phyloP scores from a whole-genome alignment of 345 rosid genomes.

The Corymbia maculata region DNA sequence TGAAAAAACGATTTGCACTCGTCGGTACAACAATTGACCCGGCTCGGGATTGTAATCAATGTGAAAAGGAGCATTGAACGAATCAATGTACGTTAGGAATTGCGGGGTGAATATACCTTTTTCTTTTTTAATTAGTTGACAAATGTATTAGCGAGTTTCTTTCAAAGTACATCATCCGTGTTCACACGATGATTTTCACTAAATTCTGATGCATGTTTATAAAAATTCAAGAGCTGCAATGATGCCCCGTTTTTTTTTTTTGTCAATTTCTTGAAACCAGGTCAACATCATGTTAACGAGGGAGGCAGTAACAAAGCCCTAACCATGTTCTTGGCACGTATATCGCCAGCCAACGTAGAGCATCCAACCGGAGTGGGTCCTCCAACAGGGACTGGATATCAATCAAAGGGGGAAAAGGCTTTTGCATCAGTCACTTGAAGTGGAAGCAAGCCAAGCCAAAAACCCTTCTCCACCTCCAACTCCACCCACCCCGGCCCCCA shows the following conservation, averaged over 20 bases:
- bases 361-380: neutral
- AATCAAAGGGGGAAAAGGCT: neutral
- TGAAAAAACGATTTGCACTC: too few relatives aligned
- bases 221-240: neutral
- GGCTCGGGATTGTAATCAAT: too few relatives aligned
- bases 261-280: neutral
- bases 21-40: too few relatives aligned
- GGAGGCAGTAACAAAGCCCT: neutral
- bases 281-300: neutral
- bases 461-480: neutral
- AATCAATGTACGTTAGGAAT: neutral
- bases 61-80: neutral
- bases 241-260: accelerated
- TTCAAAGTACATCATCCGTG: neutral
- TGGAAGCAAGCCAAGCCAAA: constrained; percentile 18
- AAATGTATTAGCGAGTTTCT: neutral
- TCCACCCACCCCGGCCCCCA: neutral
- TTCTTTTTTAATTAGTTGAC: neutral
- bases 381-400: neutral
- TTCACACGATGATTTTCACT: neutral
- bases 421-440: constrained; percentile 6
- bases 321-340: neutral
- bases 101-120: neutral
- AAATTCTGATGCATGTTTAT: neutral
- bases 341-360: neutral